A percentile compares a stretch with the other conserved stretches of the same genome.
Conservation (phyloP, 768 basidiomycete genomes). For the Mycena olivaceomarginata region DNA sequence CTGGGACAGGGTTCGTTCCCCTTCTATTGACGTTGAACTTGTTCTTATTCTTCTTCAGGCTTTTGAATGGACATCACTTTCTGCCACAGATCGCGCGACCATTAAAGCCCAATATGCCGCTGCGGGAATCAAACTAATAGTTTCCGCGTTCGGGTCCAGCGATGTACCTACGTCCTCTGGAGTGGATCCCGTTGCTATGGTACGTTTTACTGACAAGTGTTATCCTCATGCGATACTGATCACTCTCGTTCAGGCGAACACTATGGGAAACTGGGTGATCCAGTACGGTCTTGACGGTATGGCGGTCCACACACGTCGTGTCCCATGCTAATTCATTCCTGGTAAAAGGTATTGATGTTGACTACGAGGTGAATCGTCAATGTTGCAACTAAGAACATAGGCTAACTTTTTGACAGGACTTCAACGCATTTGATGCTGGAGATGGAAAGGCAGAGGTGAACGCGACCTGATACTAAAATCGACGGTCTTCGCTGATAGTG, state of each 20-base stretch:
- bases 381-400: background rate
- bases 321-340: no score
- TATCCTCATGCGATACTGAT: slow-evolving; percentile 40
- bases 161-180: slow-evolving; percentile 75
- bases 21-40: background rate
- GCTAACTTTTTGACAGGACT: slow-evolving; percentile 65
- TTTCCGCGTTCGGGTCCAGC: slow-evolving; percentile 79
- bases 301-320: no score
- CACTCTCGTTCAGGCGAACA: slow-evolving; percentile 65
- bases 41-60: slow-evolving; percentile 53
- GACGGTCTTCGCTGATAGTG: no score
- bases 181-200: slow-evolving; percentile 74
- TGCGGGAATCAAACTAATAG: slow-evolving; percentile 78
- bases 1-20: slow-evolving; percentile 66
- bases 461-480: no score
- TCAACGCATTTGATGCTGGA: slow-evolving; percentile 63
- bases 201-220: slow-evolving; percentile 55
- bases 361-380: slow-evolving; percentile 71
- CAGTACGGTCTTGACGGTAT: slow-evolving; percentile 62
- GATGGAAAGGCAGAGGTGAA: slow-evolving; percentile 27
- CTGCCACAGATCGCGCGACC: slow-evolving; percentile 64
- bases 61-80: slow-evolving; percentile 70
- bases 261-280: slow-evolving; percentile 81
- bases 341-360: slow-evolving; percentile 82
- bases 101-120: slow-evolving; percentile 72